These are phyloP conservation scores for Ganoderma lingzhi DNA, from an alignment of 1,284 basidiomycete species.

Conservation along the genomic window DNA sequence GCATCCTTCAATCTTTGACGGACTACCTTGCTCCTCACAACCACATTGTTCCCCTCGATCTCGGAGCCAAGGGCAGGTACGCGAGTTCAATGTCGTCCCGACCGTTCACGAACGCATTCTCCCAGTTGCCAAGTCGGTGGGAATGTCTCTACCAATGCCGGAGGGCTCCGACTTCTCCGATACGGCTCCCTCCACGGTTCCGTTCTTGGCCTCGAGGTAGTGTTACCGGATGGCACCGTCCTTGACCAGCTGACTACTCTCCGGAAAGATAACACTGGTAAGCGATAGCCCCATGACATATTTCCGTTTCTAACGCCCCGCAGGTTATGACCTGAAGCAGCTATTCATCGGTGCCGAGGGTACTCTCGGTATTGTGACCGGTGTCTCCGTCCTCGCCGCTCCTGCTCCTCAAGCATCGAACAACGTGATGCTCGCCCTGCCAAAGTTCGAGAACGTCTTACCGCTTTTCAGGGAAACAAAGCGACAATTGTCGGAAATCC, in stretches of 20 bases:
- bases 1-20: conserved; percentile 92
- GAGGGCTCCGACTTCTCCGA: conserved; percentile 91
- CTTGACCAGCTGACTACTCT: conserved; percentile 85
- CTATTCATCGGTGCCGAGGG: conserved; percentile 99
- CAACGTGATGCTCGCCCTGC: conserved; percentile 80
- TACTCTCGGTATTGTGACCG: conserved; percentile 95
- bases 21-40: conserved; percentile 89
- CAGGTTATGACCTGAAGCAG: conserved; percentile 99
- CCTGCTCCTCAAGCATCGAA: conserved; percentile 86
- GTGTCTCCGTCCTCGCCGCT: conserved; percentile 95
- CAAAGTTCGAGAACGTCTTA: conserved; percentile 78
- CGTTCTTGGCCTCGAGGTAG: conserved; percentile 97
- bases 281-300: neutral
- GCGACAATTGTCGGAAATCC: conserved; percentile 90
- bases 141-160: conserved; percentile 97
- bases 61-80: conserved; percentile 96
- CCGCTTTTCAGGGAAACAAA: conserved; percentile 75
- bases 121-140: conserved; percentile 96
- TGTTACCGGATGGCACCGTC: conserved; percentile 96
- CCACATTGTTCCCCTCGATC: conserved; percentile 97
- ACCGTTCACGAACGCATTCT: neutral
- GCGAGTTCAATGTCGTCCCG: conserved; percentile 32
- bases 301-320: conserved; percentile 2
- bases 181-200: conserved; percentile 97
- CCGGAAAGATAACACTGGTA: conserved; percentile 98